Conservation (phyloP, 2,329 filamentous ascomycete genomes). For the Chaetoscypha palmicola region DNA sequence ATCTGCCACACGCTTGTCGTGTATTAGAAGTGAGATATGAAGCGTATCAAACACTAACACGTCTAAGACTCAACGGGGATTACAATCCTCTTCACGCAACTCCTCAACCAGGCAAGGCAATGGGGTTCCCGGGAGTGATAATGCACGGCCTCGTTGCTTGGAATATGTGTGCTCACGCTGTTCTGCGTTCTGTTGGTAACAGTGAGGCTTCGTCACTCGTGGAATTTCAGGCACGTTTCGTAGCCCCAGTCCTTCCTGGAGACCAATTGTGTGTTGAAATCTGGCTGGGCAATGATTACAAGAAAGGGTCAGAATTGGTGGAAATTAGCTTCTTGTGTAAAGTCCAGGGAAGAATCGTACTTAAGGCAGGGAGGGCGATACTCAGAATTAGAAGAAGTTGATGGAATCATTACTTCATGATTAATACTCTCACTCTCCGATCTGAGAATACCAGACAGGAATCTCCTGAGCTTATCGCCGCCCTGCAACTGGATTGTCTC, state of each 20-base stretch:
- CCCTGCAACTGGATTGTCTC: no score
- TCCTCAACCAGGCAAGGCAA: constrained; percentile 72
- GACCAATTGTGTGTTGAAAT: constrained; percentile 71
- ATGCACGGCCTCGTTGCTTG: constrained; percentile 84
- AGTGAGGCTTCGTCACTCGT: constrained; percentile 71
- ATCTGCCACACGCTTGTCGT: not conserved
- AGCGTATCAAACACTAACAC: no score
- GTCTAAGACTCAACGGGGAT: constrained; percentile 65
- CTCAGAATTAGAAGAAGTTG: not conserved
- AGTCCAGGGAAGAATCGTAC: constrained; percentile 67
- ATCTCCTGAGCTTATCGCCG: no score
- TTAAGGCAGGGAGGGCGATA: constrained; percentile 75
- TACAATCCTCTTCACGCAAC: constrained; percentile 87
- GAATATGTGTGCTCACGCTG: constrained; percentile 66
- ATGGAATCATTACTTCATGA: not conserved
- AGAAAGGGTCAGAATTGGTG: constrained; percentile 59
- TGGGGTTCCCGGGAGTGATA: constrained; percentile 82
- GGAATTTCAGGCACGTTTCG: constrained; percentile 85
- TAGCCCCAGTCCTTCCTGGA: constrained; percentile 73
- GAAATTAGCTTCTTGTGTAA: constrained; percentile 72
- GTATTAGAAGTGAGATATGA: no score
- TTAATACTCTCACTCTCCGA: no score
- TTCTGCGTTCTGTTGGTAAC: constrained; percentile 63
- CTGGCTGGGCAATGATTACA: constrained; percentile 62
- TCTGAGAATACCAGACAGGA: no score